Evolutionary conservation across 2,329 filamentous ascomycete genomes (phyloP).

Genomic region (Fusarium staphyleae): DNA sequence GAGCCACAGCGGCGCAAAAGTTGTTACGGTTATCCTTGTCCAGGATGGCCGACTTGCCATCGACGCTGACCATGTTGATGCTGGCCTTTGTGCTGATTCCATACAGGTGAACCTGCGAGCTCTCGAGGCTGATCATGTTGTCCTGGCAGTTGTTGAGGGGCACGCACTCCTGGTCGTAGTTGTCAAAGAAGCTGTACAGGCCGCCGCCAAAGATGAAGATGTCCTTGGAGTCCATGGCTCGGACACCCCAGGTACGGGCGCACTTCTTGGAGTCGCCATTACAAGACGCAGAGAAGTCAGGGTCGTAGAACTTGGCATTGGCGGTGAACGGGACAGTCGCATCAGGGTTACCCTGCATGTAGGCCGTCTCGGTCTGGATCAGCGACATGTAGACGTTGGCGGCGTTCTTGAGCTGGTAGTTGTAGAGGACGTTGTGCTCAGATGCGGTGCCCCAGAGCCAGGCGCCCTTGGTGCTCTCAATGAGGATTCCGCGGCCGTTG

Average conservation of each 20-base stretch:
- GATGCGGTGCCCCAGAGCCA: conserved; percentile 84
- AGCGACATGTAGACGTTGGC: conserved; percentile 81
- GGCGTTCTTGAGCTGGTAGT: conserved; percentile 84
- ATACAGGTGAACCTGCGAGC: conserved; percentile 69
- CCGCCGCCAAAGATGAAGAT: conserved; percentile 76
- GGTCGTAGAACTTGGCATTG: conserved; percentile 67
- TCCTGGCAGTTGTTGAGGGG: conserved; percentile 73
- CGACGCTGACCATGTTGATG: conserved; percentile 73
- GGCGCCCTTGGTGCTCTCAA: conserved; percentile 76
- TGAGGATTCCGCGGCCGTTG: conserved; percentile 82
- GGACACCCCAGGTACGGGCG: conserved; percentile 79
- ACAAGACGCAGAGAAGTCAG: conserved; percentile 64
- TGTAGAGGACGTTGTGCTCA: conserved; percentile 73
- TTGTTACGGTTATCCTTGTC: conserved; percentile 70
- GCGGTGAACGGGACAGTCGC: conserved; percentile 69
- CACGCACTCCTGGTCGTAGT: conserved; percentile 77
- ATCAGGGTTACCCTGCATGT: conserved; percentile 84
- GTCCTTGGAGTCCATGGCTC: conserved; percentile 71
- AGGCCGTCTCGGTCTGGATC: conserved; percentile 90
- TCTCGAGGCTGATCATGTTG: conserved; percentile 78
- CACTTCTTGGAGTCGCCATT: conserved; percentile 63
- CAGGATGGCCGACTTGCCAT: conserved; percentile 61
- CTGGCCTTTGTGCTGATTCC: conserved; percentile 78
- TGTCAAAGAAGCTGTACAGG: conserved; percentile 84
- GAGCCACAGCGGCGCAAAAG: conserved; percentile 68